A percentile compares a stretch with the other conserved stretches of the same genome.
Conservation (phyloP, 2,329 filamentous ascomycete species). For the Neofusicoccum parvum region DNA sequence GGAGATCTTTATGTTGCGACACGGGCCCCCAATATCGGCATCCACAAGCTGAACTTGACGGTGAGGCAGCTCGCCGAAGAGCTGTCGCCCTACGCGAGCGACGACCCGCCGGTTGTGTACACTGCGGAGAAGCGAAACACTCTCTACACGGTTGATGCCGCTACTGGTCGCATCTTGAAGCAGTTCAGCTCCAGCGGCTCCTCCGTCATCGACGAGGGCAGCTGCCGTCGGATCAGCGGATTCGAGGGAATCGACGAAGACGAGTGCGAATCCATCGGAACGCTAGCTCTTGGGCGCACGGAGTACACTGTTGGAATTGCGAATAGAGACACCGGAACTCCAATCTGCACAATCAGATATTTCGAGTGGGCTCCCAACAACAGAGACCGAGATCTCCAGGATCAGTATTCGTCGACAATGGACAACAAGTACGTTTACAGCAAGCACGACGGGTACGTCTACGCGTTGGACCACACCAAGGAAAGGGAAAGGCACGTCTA, state of each 20-base stretch:
- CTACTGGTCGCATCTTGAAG: slow-evolving; percentile 78
- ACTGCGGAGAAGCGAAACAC: slow-evolving; percentile 90
- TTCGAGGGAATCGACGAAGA: slow-evolving; percentile 60
- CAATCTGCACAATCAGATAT: slow-evolving; percentile 87
- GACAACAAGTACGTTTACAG: slow-evolving; percentile 90
- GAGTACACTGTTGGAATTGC: slow-evolving; percentile 91
- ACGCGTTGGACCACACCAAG: slow-evolving; percentile 72
- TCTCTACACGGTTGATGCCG: slow-evolving; percentile 85
- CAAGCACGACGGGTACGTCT: slow-evolving; percentile 79
- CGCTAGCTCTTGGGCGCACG: slow-evolving; percentile 79
- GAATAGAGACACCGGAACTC: slow-evolving; percentile 69
- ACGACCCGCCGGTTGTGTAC: slow-evolving; percentile 77
- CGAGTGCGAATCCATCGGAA: slow-evolving; percentile 79
- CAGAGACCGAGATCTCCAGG: slow-evolving; percentile 81
- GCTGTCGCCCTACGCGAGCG: slow-evolving; percentile 72
- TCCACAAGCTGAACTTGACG: slow-evolving; percentile 69
- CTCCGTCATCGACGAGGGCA: slow-evolving; percentile 69
- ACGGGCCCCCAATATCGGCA: slow-evolving; percentile 62
- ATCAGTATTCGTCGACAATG: slow-evolving; percentile 77
- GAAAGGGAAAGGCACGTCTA: slow-evolving; percentile 39
- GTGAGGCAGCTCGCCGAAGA: slow-evolving; percentile 89
- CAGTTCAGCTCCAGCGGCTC: slow-evolving; percentile 77
- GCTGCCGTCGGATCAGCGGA: slow-evolving; percentile 54
- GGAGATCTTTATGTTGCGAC: slow-evolving; percentile 86
- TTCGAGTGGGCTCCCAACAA: slow-evolving; percentile 95